Evolutionary conservation across 2,329 filamentous ascomycete genomes (phyloP), one percentile per base, ranked within the genome.

Genomic region (Xylaria sp.): DNA sequence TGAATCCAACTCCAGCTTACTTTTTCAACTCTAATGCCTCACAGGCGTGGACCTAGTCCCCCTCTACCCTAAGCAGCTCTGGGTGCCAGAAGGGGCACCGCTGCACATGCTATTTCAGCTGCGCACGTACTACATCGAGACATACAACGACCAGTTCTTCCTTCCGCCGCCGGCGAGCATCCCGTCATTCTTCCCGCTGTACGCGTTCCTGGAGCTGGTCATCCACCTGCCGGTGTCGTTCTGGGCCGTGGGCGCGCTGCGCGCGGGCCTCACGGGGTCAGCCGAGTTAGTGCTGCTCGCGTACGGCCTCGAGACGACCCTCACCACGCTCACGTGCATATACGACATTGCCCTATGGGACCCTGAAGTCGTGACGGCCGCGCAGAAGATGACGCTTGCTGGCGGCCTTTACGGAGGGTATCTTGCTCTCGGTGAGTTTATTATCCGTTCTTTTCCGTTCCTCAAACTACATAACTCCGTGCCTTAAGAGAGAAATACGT

Each of bases 61-160:
- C 31, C 78, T 84, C 66, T 86, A 85, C 70, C 85, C 85, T 1
- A 60, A 69, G 1, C 74, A 72, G 51, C 77, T 86, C 46, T 83
- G 79, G 73, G 69, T 74, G 2, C 60, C 75, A 0, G 68, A 77
- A 0, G 75, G 71, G 4, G 71, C 79, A 0, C 83, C 83, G 0
- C 74, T 86, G 6, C 79, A 84, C 71, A 76, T 80, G 64, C 75
- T 85, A 46, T 72, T 78, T 64, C 58, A 73, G 35, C 70, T 85
- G 59, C 80, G 82, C 60, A 61, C 74, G 3, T 78, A 76, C 68
- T 86, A 86, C 73, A 72, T 81, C 43, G 62, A 71, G 35, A 74
- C 74, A 10, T 82, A 81, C 67, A 82, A 83, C 58, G 85, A 87
- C 72, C 84, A 83, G 7, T 83, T 84, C 74, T 81, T 83, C 70